Evolutionary conservation across 2,329 filamentous ascomycete genomes (phyloP).

Genomic region (Gyromitra esculenta): DNA sequence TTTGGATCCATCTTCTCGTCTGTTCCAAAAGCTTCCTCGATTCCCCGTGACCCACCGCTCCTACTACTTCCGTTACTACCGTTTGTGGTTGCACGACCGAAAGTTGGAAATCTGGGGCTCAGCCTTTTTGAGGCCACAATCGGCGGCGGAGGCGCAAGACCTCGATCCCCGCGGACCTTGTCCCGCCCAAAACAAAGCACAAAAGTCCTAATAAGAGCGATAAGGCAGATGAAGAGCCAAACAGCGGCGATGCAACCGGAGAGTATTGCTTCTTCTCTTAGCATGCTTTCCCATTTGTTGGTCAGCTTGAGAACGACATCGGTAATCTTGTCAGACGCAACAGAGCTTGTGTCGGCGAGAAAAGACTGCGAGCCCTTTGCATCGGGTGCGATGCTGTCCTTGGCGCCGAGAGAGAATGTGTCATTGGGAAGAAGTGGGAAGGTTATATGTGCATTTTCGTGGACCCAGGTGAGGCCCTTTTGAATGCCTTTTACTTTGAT

Average conservation of each 20-base stretch:
- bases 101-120: slow-evolving; percentile 28
- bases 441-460: slow-evolving; percentile 82
- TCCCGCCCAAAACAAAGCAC: slow-evolving; percentile 70
- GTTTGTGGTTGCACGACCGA: slow-evolving; percentile 22
- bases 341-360: slow-evolving; percentile 77
- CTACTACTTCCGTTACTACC: slow-evolving; percentile 22
- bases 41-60: slow-evolving; percentile 7
- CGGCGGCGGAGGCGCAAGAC: slow-evolving; percentile 61
- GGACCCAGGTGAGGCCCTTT: slow-evolving; percentile 91
- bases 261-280: slow-evolving; percentile 82
- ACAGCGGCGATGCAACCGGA: slow-evolving; percentile 77
- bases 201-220: slow-evolving; percentile 75
- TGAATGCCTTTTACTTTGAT: slow-evolving; percentile 87
- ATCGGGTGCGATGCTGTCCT: slow-evolving; percentile 69
- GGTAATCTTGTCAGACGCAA: slow-evolving; percentile 82
- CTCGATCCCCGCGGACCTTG: slow-evolving; percentile 68
- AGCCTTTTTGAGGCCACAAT: not conserved
- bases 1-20: slow-evolving; percentile 39
- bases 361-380: slow-evolving; percentile 71
- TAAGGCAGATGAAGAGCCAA: slow-evolving; percentile 79
- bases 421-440: slow-evolving; percentile 82
- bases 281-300: slow-evolving; percentile 71
- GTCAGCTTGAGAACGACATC: slow-evolving; percentile 77
- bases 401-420: slow-evolving; percentile 83
- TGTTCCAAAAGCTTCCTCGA: slow-evolving; percentile 17